These are phyloP conservation scores for Claviceps sp. DNA, from an alignment of 2,329 filamentous ascomycete species.

Conservation along the genomic window DNA sequence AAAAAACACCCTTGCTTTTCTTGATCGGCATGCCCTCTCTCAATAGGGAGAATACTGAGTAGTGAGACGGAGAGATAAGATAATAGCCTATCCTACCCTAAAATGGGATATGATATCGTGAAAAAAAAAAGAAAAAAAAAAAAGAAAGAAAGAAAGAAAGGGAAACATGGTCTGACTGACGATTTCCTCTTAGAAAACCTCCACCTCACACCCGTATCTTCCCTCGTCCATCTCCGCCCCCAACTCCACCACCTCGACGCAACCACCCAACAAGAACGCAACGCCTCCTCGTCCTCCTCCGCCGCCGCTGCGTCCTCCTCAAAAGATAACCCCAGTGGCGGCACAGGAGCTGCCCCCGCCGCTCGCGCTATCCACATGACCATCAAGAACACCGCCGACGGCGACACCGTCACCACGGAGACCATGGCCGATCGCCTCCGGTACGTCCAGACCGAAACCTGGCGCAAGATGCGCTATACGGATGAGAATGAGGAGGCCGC, in stretches of 20 bases:
- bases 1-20: too few relatives aligned
- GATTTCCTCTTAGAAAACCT: conserved; percentile 49
- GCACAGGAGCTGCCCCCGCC: conserved; percentile 28
- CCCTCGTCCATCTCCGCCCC: conserved; percentile 77
- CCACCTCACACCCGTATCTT: conserved; percentile 72
- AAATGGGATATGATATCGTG: too few relatives aligned
- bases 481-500: conserved; percentile 68
- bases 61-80: too few relatives aligned
- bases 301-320: conserved; percentile 18
- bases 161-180: neutral
- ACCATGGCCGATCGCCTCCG: conserved; percentile 67
- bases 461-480: conserved; percentile 66
- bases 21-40: too few relatives aligned
- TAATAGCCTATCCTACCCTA: too few relatives aligned
- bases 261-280: conserved; percentile 53
- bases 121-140: neutral
- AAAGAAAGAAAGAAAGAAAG: neutral
- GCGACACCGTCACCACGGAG: conserved; percentile 50
- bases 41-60: too few relatives aligned
- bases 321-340: neutral
- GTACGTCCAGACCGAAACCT: conserved; percentile 67
- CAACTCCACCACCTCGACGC: conserved; percentile 92
- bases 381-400: conserved; percentile 62
- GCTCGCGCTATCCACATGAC: conserved; percentile 76
- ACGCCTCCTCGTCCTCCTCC: conserved; percentile 24